Evolutionary conservation across 139 green algal species (phyloP).

Genomic region (Chlorella sp.): DNA sequence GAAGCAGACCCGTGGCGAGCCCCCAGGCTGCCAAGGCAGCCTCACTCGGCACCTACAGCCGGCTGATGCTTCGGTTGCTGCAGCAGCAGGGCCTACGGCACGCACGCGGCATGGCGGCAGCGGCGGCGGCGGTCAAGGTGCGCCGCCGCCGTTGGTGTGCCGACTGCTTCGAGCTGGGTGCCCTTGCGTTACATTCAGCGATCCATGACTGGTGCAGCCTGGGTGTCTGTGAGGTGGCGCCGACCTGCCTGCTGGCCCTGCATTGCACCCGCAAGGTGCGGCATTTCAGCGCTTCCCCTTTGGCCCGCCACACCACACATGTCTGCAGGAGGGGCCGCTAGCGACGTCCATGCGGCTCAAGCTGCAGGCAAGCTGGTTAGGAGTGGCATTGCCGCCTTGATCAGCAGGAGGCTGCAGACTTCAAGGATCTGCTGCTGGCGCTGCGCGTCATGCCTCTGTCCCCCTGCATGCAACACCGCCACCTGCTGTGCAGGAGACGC

Average conservation of each 20-base stretch:
- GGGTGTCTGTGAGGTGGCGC: too few relatives aligned
- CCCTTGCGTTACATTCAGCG: too few relatives aligned
- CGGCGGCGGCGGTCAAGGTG: slow-evolving; percentile 6
- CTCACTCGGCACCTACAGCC: too few relatives aligned
- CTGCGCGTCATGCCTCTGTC: not conserved
- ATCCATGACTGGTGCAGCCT: too few relatives aligned
- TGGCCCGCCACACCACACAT: too few relatives aligned
- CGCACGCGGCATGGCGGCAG: not conserved
- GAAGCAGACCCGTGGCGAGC: too few relatives aligned
- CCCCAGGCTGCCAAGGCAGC: too few relatives aligned
- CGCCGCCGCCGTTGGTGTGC: too few relatives aligned
- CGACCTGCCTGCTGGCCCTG: too few relatives aligned
- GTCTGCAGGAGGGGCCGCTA: not conserved
- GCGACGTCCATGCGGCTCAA: slow-evolving; percentile 20
- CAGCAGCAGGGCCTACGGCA: not conserved
- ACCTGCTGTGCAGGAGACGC: not conserved
- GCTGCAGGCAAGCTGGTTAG: not conserved
- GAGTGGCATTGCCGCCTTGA: not conserved
- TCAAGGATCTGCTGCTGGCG: not conserved
- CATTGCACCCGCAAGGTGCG: too few relatives aligned
- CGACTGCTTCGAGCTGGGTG: too few relatives aligned
- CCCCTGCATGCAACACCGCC: not conserved
- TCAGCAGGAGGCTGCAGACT: not conserved
- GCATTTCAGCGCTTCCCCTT: too few relatives aligned
- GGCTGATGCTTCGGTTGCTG: not conserved